Evolutionary conservation across 2,329 filamentous ascomycete species (phyloP).

Genomic region (Nemania sp.): DNA sequence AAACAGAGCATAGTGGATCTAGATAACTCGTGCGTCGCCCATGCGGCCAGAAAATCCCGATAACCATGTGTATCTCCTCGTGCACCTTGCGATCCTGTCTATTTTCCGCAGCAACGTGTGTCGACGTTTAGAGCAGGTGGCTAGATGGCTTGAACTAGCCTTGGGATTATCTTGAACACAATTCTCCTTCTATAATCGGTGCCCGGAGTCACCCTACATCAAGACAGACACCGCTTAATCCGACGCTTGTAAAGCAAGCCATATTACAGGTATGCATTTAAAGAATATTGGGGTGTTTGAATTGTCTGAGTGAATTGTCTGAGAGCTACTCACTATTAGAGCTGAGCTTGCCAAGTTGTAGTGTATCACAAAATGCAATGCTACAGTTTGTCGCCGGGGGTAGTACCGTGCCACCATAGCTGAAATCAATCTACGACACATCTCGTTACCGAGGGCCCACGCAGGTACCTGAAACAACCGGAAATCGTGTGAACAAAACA

Average conservation of each 20-base stretch:
- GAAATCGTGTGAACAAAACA: background rate
- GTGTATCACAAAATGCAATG: slow-evolving; percentile 12
- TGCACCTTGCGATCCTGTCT: slow-evolving; percentile 15
- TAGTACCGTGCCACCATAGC: slow-evolving; percentile 22
- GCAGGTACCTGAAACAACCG: slow-evolving; percentile 19
- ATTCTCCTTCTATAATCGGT: background rate
- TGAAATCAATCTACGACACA: slow-evolving; percentile 13
- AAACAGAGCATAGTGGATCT: slow-evolving; percentile 12
- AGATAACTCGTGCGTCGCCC: background rate
- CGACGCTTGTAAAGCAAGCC: background rate
- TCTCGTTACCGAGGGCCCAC: slow-evolving; percentile 10
- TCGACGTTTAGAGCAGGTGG: background rate
- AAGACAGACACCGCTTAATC: background rate
- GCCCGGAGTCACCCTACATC: background rate
- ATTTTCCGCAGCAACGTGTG: slow-evolving; percentile 12
- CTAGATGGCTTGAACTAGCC: background rate
- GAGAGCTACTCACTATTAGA: background rate
- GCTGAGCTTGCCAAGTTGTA: slow-evolving; percentile 6
- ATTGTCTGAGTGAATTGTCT: background rate
- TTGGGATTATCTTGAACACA: background rate
- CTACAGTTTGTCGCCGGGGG: background rate
- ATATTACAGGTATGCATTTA: background rate
- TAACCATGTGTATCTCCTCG: slow-evolving; percentile 20
- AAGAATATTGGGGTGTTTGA: background rate
- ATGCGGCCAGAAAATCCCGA: slow-evolving; percentile 4